Evolutionary conservation across 208 protist genomes (phyloP), one percentile per base, ranked within the genome.

Genomic region (Trypanosoma congolense): DNA sequence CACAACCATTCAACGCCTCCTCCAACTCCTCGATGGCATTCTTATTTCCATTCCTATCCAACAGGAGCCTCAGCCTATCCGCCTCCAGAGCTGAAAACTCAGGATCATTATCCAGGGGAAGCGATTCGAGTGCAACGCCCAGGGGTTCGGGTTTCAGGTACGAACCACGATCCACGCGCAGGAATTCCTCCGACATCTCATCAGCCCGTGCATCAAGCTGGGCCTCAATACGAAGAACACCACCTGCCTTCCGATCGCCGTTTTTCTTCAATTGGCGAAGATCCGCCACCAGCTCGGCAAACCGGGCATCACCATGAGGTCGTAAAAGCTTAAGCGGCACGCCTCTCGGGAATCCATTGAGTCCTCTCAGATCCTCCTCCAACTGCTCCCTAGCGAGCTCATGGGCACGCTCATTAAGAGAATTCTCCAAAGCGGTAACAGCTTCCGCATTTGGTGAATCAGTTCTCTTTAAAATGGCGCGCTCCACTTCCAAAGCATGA

Each of bases 221-320:
- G 1, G 61, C 65, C 19, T 75, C 65, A 18, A 86, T 18, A 19
- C 68, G 62, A 28, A 61, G 70, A 44, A 89, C 55, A 46, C 59
- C 70, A 14, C 70, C 70, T 5, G 75, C 70, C 44, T 88, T 83
- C n/a, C 64, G 61, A 0, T 42, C 33, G 2, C 72, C 68, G 50
- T 92, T 79, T 53, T 85, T 76, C 33, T 65, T 73, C 4, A 90
- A 66, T 0, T 73, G 83, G 3, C 83, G 83, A 35, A 86, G 61
- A 59, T 81, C 77, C 1, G 77, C 70, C 30, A 88, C 65, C 41
- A 72, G 36, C 2, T 31, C 44, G n/a, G 60, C 65, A 56, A 89
- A 90, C 19, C 60, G 40, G 24, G 57, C 52, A 36, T 85, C 67
- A 25, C 72, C 18, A 53, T 93, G 81, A 1, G 73, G 80, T n/a